phyloP scores from a whole-genome alignment of 352 stramenopile genomes.

The Phytophthora ohioensis region DNA sequence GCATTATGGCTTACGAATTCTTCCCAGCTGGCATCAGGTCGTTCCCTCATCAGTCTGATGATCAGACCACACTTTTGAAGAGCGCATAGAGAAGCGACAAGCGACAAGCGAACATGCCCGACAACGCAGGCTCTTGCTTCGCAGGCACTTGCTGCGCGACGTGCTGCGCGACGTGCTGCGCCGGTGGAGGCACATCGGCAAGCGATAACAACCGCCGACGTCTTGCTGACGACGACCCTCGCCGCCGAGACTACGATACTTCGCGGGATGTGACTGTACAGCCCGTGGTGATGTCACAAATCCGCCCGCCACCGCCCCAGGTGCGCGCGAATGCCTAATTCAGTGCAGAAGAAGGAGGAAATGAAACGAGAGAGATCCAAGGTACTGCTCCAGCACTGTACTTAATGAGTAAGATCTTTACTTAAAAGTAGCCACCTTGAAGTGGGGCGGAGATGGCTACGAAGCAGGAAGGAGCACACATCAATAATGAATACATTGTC shows the following conservation, averaged over 20 bases:
- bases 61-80: slow-evolving; percentile 26
- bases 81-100: slow-evolving; percentile 15
- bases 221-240: slow-evolving; percentile 30
- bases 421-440: slow-evolving; percentile 10
- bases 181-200: slow-evolving; percentile 7
- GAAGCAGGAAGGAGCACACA: slow-evolving; percentile 8
- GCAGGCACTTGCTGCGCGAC: slow-evolving; percentile 28
- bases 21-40: slow-evolving; percentile 26
- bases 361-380: not conserved
- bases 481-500: slow-evolving; percentile 32
- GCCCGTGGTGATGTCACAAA: slow-evolving; percentile 40
- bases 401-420: too few relatives aligned
- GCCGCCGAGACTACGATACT: slow-evolving; percentile 28
- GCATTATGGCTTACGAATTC: not conserved
- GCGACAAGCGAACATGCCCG: slow-evolving; percentile 20
- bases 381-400: not conserved
- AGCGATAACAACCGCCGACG: slow-evolving; percentile 25
- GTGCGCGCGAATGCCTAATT: slow-evolving; percentile 8
- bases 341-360: not conserved
- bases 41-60: not conserved
- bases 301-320: slow-evolving; percentile 35
- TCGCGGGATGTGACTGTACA: slow-evolving; percentile 42
- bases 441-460: slow-evolving; percentile 10
- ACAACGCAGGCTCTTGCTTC: slow-evolving; percentile 31
- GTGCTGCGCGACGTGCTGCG: slow-evolving; percentile 34